These are phyloP conservation scores for Crithidia acanthocephali DNA, from an alignment of 208 protist genomes.

Conservation along the genomic window DNA sequence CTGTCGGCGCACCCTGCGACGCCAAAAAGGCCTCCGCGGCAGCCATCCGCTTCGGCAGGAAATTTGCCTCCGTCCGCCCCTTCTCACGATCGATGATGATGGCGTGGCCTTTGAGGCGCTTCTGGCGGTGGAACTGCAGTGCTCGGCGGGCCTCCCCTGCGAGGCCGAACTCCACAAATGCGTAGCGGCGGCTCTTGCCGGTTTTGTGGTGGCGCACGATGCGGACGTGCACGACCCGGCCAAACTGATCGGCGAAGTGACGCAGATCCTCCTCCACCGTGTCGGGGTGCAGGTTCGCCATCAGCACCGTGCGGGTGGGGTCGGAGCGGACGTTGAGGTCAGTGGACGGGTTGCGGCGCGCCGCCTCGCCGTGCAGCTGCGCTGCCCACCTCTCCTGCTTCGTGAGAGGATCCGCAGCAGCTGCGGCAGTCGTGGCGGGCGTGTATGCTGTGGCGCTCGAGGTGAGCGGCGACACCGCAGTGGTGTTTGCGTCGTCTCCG, in stretches of 20 bases:
- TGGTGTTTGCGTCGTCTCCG: background rate
- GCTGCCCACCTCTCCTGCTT: constrained; percentile 31
- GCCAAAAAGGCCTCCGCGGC: constrained; percentile 23
- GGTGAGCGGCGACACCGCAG: background rate
- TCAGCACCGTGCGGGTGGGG: constrained; percentile 64
- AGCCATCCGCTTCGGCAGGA: constrained; percentile 70
- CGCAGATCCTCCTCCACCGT: constrained; percentile 82
- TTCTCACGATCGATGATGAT: constrained; percentile 77
- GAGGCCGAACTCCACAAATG: constrained; percentile 83
- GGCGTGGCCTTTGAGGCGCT: constrained; percentile 61
- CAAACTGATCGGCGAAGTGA: constrained; percentile 85
- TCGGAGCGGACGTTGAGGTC: constrained; percentile 77
- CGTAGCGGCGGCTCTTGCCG: constrained; percentile 74
- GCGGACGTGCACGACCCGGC: constrained; percentile 67
- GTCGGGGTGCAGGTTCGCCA: constrained; percentile 68
- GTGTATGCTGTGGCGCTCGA: background rate
- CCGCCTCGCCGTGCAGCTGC: constrained; percentile 29
- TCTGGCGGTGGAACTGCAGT: constrained; percentile 49
- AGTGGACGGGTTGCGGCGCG: constrained; percentile 47
- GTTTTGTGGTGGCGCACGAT: constrained; percentile 64
- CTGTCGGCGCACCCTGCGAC: background rate
- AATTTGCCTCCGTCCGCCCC: constrained; percentile 61
- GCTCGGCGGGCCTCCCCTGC: constrained; percentile 72
- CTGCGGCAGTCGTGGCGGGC: no score
- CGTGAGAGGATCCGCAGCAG: background rate